phyloP scores from a whole-genome alignment of 2,329 filamentous ascomycete genomes.

The Aspergillus sp. region DNA sequence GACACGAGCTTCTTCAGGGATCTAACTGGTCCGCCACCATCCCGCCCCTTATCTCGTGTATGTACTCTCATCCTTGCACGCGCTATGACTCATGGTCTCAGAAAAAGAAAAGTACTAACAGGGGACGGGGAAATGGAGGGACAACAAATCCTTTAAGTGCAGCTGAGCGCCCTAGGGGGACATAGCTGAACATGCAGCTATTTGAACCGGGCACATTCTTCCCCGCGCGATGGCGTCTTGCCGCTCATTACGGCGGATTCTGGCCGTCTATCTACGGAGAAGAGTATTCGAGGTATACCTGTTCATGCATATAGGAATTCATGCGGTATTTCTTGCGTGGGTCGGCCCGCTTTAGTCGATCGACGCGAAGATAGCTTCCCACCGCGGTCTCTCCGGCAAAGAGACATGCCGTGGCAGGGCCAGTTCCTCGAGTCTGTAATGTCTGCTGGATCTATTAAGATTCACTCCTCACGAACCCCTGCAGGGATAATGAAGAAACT shows the following conservation, averaged over 20 bases:
- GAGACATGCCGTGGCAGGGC: not conserved
- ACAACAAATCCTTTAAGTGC: not conserved
- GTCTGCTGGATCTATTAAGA: not conserved
- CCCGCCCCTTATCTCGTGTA: not conserved
- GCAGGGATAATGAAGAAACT: not conserved
- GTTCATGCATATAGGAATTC: not conserved
- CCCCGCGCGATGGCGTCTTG: not conserved
- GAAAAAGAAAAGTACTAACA: not conserved
- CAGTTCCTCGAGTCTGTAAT: not conserved
- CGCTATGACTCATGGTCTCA: not conserved
- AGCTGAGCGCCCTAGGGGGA: no score
- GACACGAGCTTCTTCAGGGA: not conserved
- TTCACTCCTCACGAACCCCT: not conserved
- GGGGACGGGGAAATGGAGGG: not conserved
- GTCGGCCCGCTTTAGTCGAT: not conserved
- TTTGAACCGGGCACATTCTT: not conserved
- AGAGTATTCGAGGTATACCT: not conserved
- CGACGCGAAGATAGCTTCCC: not conserved
- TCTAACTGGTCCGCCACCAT: not conserved
- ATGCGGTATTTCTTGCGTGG: not conserved
- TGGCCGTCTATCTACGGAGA: not conserved
- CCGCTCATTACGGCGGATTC: no score
- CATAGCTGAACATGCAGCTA: not conserved
- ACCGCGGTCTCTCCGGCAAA: not conserved
- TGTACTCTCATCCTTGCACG: not conserved